A percentile compares a stretch with the other conserved stretches of the same genome.
phyloP scores from a whole-genome alignment of 2,329 filamentous ascomycete genomes.

The Rhynchosporium graminicola region DNA sequence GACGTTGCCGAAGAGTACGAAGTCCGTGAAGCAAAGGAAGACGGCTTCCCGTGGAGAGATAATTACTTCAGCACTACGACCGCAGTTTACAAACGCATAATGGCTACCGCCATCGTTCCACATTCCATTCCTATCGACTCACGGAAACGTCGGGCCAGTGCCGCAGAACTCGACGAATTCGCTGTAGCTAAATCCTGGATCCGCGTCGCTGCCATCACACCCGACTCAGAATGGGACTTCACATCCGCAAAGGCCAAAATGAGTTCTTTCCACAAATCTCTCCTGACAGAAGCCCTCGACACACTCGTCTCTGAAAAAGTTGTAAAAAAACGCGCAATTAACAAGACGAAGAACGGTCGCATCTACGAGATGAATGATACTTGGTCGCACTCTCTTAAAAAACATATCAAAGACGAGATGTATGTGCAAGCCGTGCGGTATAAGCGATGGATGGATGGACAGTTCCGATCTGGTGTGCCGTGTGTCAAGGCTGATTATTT shows the following conservation, averaged over 20 bases:
- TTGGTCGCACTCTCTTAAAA: slow-evolving; percentile 58
- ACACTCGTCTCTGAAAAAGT: slow-evolving; percentile 34
- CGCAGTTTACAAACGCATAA: slow-evolving; percentile 44
- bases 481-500: slow-evolving; percentile 52
- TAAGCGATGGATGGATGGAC: slow-evolving; percentile 60
- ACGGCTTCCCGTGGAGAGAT: slow-evolving; percentile 52
- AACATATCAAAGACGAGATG: slow-evolving; percentile 55
- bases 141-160: not conserved
- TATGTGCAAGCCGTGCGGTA: slow-evolving; percentile 59
- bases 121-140: slow-evolving; percentile 41
- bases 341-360: slow-evolving; percentile 56
- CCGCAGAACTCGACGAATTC: slow-evolving; percentile 40
- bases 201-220: slow-evolving; percentile 58
- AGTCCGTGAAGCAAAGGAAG: slow-evolving; percentile 32
- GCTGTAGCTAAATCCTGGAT: slow-evolving; percentile 59
- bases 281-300: slow-evolving; percentile 31
- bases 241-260: slow-evolving; percentile 54
- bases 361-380: slow-evolving; percentile 64
- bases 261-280: slow-evolving; percentile 20
- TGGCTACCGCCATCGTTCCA: slow-evolving; percentile 47
- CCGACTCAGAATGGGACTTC: slow-evolving; percentile 50
- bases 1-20: slow-evolving; percentile 48
- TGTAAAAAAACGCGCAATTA: slow-evolving; percentile 61
- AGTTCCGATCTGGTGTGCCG: slow-evolving; percentile 41
- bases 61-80: slow-evolving; percentile 56